Base-by-base conservation (phyloP, 202 grass and related monocot genomes). In the Dendrocalamus latiflorus region DNA sequence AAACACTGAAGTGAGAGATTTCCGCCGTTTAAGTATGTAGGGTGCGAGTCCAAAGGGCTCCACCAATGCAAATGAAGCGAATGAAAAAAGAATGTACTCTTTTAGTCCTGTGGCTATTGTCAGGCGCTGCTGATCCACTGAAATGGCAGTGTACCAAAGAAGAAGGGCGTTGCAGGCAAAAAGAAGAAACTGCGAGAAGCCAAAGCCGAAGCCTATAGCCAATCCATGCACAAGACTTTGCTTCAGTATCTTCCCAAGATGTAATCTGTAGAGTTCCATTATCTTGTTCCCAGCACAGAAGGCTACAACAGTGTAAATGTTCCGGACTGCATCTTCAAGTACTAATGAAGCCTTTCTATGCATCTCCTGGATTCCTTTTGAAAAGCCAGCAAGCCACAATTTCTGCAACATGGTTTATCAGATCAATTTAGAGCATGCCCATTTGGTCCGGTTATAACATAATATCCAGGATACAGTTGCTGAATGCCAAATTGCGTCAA, bases 281-380 rank as follows among this genome's bases (percentile, higher is more conserved):
- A 98, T 92, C 86, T 98, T 98, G 85, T 98, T 88, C 69, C 96
- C 96, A 75, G 96, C 96, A 87, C 96, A 98, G 81, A 95, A 98
- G 16, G 96, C 96, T 64, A 98, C 96, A 67, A 98, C 96, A 4
- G 96, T 98, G 76, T 98, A 98, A 83, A 98, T 98, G 85, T 98
- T 98, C 75, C 96, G 88, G 45, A 98, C 96, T 65, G 96, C 93
- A 84, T 98, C 95, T 90, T 98, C 93, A 72, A 95, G 95, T 79
- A 98, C 95, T 76, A 98, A 90, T 9, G 95, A 98, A 66, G 95
- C 95, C 74, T 98, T 98, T 81, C 90, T 93, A 67, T 98, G 95
- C 95, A 95, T 98, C 70, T 98, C 95, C 60, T 98, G 95, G 71
- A 98, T 98, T 86, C 95, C 93, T 85, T 85, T 94, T 77, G 95